Conservation (phyloP, 2,329 filamentous ascomycete species). For the Neonectria neomacrospora region DNA sequence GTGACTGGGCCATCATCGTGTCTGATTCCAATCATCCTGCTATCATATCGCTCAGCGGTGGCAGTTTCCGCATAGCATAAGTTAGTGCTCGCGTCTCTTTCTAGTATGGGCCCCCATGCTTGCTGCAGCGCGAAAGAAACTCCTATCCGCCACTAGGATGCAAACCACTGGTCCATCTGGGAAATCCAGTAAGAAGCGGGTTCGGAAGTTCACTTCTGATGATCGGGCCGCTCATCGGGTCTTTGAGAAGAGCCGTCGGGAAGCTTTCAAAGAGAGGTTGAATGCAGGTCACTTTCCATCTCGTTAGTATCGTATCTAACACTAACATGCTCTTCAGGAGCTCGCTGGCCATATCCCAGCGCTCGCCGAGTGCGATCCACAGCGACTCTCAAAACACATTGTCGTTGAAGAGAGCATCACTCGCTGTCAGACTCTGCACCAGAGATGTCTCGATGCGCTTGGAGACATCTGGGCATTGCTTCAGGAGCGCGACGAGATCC, state of each 20-base stretch:
- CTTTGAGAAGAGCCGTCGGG: conserved; percentile 55
- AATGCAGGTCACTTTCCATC: conserved; percentile 43
- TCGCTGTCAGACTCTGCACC: conserved; percentile 43
- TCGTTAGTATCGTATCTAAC: too few species aligned
- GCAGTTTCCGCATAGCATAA: neutral
- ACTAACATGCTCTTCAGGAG: conserved; percentile 41
- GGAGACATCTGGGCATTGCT: conserved; percentile 32
- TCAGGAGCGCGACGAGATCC: conserved; percentile 45
- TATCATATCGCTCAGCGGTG: neutral
- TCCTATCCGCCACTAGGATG: conserved; percentile 1
- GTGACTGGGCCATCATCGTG: neutral
- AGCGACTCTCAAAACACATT: conserved; percentile 53
- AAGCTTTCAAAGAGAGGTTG: conserved; percentile 54
- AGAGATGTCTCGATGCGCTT: conserved; percentile 30
- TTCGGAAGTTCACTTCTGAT: conserved; percentile 53
- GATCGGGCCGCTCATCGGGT: conserved; percentile 54
- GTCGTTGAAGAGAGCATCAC: conserved; percentile 52
- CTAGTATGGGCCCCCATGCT: conserved; percentile 1
- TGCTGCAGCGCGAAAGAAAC: neutral
- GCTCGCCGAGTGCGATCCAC: conserved; percentile 48
- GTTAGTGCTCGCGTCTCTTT: neutral
- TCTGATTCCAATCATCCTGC: neutral
- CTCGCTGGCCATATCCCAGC: conserved; percentile 51
- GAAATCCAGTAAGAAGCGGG: conserved; percentile 46
- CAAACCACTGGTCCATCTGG: conserved; percentile 8